Percentiles rank a stretch among this genome's conserved stretches.
Conservation (phyloP, 2,329 filamentous ascomycete genomes). For the Herpotrichia juniperi region DNA sequence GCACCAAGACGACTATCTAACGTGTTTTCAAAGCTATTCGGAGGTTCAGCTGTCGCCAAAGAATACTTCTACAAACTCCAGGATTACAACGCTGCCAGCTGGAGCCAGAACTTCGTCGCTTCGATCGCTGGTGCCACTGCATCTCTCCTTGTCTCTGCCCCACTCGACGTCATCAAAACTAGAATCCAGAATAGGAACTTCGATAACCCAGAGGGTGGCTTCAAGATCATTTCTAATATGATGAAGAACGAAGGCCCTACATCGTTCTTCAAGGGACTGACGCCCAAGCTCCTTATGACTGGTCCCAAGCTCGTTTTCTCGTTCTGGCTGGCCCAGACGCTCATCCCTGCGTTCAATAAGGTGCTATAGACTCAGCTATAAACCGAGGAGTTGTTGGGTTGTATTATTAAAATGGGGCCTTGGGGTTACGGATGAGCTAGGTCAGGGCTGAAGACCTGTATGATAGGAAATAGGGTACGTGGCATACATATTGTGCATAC, state of each 20-base stretch:
- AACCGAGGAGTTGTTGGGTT: constrained; percentile 19
- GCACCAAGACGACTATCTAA: constrained; percentile 16
- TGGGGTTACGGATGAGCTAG: constrained; percentile 22
- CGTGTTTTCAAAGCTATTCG: constrained; percentile 74
- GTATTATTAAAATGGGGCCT: constrained; percentile 33
- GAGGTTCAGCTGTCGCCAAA: constrained; percentile 96
- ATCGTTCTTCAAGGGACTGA: constrained; percentile 96
- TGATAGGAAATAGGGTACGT: not conserved
- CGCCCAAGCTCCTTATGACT: constrained; percentile 98
- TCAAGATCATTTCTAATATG: constrained; percentile 93
- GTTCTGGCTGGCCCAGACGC: constrained; percentile 98
- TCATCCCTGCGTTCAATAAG: constrained; percentile 90
- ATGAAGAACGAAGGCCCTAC: constrained; percentile 82
- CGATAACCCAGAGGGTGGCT: constrained; percentile 93
- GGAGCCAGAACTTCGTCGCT: constrained; percentile 96
- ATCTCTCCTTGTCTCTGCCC: constrained; percentile 94
- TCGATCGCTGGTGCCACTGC: constrained; percentile 94
- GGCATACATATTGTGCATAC: not conserved
- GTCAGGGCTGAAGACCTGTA: constrained; percentile 16
- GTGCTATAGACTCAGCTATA: constrained; percentile 55
- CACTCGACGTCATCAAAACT: constrained; percentile 97
- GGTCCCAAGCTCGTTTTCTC: constrained; percentile 99
- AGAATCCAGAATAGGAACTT: constrained; percentile 99
- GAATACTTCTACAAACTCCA: constrained; percentile 88
- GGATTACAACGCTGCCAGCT: constrained; percentile 94